Conservation (phyloP, 164 flowering plant genomes). For the Umbellularia californica region DNA sequence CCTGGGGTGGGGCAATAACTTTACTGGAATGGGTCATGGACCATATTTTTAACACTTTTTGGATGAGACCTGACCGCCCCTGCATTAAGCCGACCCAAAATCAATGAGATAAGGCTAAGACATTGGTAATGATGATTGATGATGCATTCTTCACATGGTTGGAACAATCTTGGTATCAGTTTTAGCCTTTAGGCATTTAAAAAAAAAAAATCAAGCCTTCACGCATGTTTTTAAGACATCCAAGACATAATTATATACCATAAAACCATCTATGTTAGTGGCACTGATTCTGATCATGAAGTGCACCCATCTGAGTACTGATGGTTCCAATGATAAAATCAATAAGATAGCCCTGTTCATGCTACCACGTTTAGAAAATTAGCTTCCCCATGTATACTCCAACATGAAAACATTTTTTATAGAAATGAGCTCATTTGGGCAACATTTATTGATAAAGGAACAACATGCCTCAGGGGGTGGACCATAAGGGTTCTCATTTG, state of each 20-base stretch:
- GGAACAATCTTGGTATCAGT: neutral
- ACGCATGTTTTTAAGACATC: neutral
- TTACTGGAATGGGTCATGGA: too few relatives aligned
- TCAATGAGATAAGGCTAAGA: too few relatives aligned
- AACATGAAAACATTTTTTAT: neutral
- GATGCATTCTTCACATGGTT: neutral
- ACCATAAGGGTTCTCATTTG: constrained; percentile 99
- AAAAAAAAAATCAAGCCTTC: neutral
- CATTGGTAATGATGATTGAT: too few relatives aligned
- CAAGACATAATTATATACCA: neutral
- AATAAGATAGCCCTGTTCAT: neutral
- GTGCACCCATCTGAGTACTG: neutral
- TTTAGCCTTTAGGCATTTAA: neutral
- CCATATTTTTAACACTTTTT: too few relatives aligned
- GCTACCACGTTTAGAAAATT: neutral
- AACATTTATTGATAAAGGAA: neutral
- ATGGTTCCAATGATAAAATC: neutral
- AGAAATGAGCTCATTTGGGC: neutral
- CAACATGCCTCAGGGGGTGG: constrained; percentile 98
- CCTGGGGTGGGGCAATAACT: too few relatives aligned
- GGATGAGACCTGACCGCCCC: too few relatives aligned
- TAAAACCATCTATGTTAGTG: neutral
- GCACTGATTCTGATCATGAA: neutral
- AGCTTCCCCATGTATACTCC: neutral
- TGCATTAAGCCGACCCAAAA: too few relatives aligned